These are phyloP conservation scores for Trichoderma afroharzianum DNA, from an alignment of 2,329 filamentous ascomycete species.

Conservation along the genomic window DNA sequence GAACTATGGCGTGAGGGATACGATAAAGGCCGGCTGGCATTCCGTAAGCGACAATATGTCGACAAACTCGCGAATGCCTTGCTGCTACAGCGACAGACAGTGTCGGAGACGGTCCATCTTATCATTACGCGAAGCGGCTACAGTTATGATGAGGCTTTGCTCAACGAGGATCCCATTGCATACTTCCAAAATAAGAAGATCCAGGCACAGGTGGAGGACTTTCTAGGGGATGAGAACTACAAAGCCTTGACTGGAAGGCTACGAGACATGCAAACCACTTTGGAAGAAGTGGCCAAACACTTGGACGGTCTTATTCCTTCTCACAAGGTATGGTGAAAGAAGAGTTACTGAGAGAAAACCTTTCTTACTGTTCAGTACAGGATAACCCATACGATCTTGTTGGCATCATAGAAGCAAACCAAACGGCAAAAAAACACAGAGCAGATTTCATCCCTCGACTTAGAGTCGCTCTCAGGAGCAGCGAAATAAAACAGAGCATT, in stretches of 20 bases:
- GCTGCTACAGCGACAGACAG: conserved; percentile 2
- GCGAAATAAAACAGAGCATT: conserved; percentile 12
- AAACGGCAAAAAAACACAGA: neutral
- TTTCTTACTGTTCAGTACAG: neutral
- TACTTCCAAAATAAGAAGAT: neutral
- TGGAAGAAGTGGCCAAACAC: neutral
- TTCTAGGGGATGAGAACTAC: conserved; percentile 3
- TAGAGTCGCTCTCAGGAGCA: neutral
- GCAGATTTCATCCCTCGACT: conserved; percentile 1
- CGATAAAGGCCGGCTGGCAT: neutral
- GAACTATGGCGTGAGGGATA: neutral
- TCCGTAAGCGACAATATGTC: conserved; percentile 7
- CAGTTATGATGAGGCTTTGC: neutral
- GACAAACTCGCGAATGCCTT: conserved; percentile 7
- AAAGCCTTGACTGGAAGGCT: neutral
- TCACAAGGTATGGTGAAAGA: neutral
- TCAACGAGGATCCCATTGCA: neutral
- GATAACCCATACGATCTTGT: neutral
- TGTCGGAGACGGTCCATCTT: neutral
- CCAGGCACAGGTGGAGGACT: neutral
- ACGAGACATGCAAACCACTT: neutral
- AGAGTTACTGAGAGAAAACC: neutral
- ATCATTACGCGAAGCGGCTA: conserved; percentile 1
- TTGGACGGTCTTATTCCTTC: conserved; percentile 4
- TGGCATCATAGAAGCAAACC: conserved; percentile 11